Conservation (phyloP, 139 green algal species). For the Nannochloris sp. region DNA sequence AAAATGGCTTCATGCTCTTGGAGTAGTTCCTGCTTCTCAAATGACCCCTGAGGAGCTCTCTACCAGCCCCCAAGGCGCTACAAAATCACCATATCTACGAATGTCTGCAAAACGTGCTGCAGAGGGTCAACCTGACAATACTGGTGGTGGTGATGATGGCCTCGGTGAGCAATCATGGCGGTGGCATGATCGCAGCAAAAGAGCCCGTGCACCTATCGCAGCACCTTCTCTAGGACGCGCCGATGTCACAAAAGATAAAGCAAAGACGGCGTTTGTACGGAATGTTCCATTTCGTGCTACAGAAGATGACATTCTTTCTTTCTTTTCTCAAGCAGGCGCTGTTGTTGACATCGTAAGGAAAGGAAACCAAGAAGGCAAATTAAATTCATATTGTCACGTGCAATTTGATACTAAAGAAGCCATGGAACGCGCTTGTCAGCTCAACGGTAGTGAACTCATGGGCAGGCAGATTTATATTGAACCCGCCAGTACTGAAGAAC, state of each 20-base stretch:
- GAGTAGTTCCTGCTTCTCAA: slow-evolving; percentile 46
- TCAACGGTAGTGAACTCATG: slow-evolving; percentile 47
- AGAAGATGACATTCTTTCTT: slow-evolving; percentile 56
- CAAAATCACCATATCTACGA: slow-evolving; percentile 40
- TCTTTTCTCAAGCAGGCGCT: slow-evolving; percentile 57
- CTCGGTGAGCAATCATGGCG: slow-evolving; percentile 32
- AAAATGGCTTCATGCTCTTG: slow-evolving; percentile 79
- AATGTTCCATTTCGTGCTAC: slow-evolving; percentile 64
- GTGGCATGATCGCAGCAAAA: slow-evolving; percentile 45
- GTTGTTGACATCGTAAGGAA: slow-evolving; percentile 52
- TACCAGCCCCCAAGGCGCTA: slow-evolving; percentile 43
- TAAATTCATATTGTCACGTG: slow-evolving; percentile 51
- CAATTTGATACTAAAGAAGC: slow-evolving; percentile 52
- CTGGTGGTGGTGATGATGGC: neutral
- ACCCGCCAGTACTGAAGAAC: slow-evolving; percentile 3
- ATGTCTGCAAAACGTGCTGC: neutral
- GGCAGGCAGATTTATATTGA: slow-evolving; percentile 52
- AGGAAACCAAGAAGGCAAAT: slow-evolving; percentile 24
- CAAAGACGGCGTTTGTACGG: slow-evolving; percentile 55
- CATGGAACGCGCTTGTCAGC: slow-evolving; percentile 39
- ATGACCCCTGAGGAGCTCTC: slow-evolving; percentile 53
- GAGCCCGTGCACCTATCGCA: slow-evolving; percentile 16
- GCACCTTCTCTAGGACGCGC: slow-evolving; percentile 22
- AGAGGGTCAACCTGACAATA: neutral
- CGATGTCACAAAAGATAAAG: slow-evolving; percentile 53